Evolutionary conservation across 306 rosid species (phyloP).

Genomic region (Prunus mume): DNA sequence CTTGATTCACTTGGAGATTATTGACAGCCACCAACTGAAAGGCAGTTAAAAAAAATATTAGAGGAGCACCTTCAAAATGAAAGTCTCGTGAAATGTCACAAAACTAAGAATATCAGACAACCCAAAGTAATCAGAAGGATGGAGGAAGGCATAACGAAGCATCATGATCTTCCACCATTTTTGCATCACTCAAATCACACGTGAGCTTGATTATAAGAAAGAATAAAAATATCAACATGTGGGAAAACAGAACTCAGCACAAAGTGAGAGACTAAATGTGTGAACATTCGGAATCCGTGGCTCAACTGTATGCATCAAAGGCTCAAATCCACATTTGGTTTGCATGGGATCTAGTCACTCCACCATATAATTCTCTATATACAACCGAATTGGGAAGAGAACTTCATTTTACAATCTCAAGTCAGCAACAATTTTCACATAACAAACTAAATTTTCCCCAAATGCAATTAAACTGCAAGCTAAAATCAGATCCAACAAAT

Average conservation of each 20-base stretch:
- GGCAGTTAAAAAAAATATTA: not conserved
- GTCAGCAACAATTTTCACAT: not conserved
- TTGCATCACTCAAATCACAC: not conserved
- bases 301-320: not conserved
- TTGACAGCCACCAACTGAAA: constrained; percentile 6
- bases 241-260: not conserved
- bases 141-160: not conserved
- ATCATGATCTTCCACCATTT: not conserved
- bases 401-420: too few relatives aligned
- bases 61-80: constrained; percentile 18
- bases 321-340: not conserved
- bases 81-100: not conserved
- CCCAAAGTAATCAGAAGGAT: not conserved
- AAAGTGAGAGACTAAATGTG: not conserved
- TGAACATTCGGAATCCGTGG: not conserved
- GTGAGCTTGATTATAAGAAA: too few relatives aligned
- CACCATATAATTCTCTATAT: not conserved
- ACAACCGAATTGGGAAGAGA: not conserved
- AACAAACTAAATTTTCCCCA: not conserved
- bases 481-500: constrained; percentile 5
- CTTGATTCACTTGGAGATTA: constrained; percentile 15
- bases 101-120: not conserved
- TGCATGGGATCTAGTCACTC: constrained; percentile 3
- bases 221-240: too few relatives aligned
- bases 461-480: not conserved